Evolutionary conservation across 306 rosid genomes (phyloP).

Genomic region (Begonia masoniana): DNA sequence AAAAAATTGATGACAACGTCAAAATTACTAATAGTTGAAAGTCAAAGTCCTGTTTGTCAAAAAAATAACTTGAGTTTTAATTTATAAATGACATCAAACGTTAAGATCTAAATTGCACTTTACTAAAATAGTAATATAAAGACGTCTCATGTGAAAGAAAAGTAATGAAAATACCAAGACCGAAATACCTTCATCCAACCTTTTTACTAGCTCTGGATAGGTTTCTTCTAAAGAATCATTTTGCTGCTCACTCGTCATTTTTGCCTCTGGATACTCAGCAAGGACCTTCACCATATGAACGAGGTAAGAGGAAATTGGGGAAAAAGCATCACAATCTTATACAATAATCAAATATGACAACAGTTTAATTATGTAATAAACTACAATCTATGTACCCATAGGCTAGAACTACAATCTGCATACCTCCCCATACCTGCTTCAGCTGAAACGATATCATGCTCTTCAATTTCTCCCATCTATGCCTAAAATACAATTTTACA

Average conservation of each 20-base stretch:
- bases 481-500: constrained; percentile 29
- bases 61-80: too few relatives aligned
- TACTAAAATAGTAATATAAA: too few relatives aligned
- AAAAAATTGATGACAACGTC: neutral
- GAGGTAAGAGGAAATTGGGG: constrained; percentile 7
- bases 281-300: constrained; percentile 33
- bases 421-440: constrained; percentile 99
- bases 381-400: constrained; percentile 5
- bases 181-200: constrained; percentile 65
- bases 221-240: constrained; percentile 52
- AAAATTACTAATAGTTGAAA: neutral
- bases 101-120: too few relatives aligned
- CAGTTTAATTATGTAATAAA: constrained; percentile 4
- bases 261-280: constrained; percentile 67
- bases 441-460: constrained; percentile 67
- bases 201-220: constrained; percentile 47
- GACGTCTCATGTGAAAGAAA: too few relatives aligned
- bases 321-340: constrained; percentile 1
- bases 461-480: constrained; percentile 84
- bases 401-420: constrained; percentile 27
- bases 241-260: constrained; percentile 55
- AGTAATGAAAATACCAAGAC: too few relatives aligned
- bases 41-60: neutral
- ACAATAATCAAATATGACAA: neutral
- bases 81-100: too few relatives aligned